Conservation (phyloP, 2,329 filamentous ascomycete species). For the Tolypocladium nubicola region DNA sequence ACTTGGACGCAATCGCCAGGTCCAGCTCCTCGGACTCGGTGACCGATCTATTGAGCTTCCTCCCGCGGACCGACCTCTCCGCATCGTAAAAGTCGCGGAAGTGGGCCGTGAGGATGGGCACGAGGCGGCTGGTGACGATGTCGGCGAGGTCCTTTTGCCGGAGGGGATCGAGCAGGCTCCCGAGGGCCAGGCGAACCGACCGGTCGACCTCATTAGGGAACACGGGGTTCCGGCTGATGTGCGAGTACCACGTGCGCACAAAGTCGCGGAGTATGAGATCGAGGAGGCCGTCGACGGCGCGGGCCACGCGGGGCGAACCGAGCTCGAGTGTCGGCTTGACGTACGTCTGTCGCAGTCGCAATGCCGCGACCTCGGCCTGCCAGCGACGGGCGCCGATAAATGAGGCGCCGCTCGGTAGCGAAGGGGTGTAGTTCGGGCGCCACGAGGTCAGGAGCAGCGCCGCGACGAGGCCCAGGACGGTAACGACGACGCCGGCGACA, state of each 20-base stretch:
- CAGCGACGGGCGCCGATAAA: conserved; percentile 58
- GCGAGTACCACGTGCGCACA: conserved; percentile 76
- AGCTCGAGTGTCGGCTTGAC: conserved; percentile 60
- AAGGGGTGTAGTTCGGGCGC: conserved; percentile 24
- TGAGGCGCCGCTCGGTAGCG: conserved; percentile 34
- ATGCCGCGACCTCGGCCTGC: conserved; percentile 56
- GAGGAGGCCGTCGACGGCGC: conserved; percentile 69
- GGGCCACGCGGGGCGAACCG: conserved; percentile 66
- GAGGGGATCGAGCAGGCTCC: conserved; percentile 60
- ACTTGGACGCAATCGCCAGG: conserved; percentile 90
- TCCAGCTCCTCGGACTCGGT: conserved; percentile 96
- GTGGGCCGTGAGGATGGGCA: conserved; percentile 82
- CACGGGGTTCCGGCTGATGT: conserved; percentile 68
- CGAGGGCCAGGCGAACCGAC: conserved; percentile 62
- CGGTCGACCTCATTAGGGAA: conserved; percentile 85
- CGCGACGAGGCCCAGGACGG: conserved; percentile 43
- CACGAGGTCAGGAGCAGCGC: conserved; percentile 45
- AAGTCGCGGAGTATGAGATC: conserved; percentile 73
- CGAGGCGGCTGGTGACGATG: conserved; percentile 66
- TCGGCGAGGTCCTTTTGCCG: conserved; percentile 74
- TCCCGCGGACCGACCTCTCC: conserved; percentile 76
- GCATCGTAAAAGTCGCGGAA: conserved; percentile 86
- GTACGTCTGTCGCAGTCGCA: conserved; percentile 59
- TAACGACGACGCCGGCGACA: conserved; percentile 52
- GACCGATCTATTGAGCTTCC: conserved; percentile 76